A percentile compares a stretch with the other conserved stretches of the same genome.
Evolutionary conservation across 164 flowering plant species (phyloP).

Genomic region (Malania oleifera): DNA sequence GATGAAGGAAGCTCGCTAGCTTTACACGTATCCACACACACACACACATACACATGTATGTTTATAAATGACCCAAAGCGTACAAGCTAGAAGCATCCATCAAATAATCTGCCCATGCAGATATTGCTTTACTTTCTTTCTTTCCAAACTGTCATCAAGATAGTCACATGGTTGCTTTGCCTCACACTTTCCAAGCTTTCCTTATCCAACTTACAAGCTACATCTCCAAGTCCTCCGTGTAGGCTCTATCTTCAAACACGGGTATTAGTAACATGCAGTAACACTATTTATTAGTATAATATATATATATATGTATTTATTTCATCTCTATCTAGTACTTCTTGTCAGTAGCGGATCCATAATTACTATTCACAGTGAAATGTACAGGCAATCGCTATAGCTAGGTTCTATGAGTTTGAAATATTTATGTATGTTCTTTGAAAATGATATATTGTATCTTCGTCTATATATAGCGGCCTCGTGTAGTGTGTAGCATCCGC

Average conservation of each 20-base stretch:
- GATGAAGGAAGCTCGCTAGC: slow-evolving; percentile 24
- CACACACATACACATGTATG: slow-evolving; percentile 4
- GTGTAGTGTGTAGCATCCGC: too few species aligned
- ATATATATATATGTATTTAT: not conserved
- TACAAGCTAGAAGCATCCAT: slow-evolving; percentile 1
- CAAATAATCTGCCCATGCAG: too few species aligned
- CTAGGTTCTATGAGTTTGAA: too few species aligned
- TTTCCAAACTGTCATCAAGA: slow-evolving; percentile 20
- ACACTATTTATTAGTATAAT: not conserved
- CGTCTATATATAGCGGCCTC: too few species aligned
- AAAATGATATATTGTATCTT: too few species aligned
- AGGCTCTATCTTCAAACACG: slow-evolving; percentile 4
- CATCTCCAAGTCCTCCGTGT: not conserved
- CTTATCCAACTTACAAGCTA: slow-evolving; percentile 21
- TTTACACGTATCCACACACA: too few species aligned
- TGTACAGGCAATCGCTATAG: too few species aligned
- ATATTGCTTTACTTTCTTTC: slow-evolving; percentile 21
- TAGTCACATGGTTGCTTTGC: slow-evolving; percentile 21
- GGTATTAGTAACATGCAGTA: slow-evolving; percentile 13
- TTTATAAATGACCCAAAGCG: slow-evolving; percentile 1
- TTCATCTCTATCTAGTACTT: not conserved
- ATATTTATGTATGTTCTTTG: too few species aligned
- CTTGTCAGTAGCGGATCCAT: too few species aligned
- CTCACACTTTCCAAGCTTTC: slow-evolving; percentile 11
- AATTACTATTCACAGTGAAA: too few species aligned